Conservation (phyloP, 1,284 basidiomycete species). For the Sporisorium graminicola region DNA sequence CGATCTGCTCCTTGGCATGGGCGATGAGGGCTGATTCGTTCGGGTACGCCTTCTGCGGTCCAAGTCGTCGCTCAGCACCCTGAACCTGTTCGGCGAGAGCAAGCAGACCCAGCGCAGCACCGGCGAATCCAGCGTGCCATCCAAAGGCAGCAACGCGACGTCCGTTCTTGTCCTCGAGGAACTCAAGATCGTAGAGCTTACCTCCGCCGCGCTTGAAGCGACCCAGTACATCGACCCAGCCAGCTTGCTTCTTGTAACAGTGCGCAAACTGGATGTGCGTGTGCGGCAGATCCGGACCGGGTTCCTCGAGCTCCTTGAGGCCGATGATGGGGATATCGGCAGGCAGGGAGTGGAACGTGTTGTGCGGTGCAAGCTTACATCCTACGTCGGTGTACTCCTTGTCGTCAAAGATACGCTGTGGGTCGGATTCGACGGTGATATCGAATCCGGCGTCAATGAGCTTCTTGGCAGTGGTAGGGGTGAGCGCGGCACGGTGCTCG, state of each 20-base stretch:
- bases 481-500: constrained; percentile 92
- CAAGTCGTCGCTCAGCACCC: constrained; percentile 45
- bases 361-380: constrained; percentile 88
- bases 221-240: constrained; percentile 88
- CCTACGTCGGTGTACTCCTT: constrained; percentile 82
- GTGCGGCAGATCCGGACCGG: constrained; percentile 71
- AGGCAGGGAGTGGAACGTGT: constrained; percentile 88
- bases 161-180: constrained; percentile 86
- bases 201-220: constrained; percentile 90
- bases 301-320: constrained; percentile 86
- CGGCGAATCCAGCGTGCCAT: constrained; percentile 97
- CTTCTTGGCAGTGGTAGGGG: constrained; percentile 89
- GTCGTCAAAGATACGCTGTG: constrained; percentile 95
- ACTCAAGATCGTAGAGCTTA: constrained; percentile 95
- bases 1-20: constrained; percentile 75
- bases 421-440: constrained; percentile 91
- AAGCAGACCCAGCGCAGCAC: constrained; percentile 91
- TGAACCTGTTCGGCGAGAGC: constrained; percentile 76
- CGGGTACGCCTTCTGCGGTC: constrained; percentile 83
- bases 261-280: constrained; percentile 99
- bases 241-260: constrained; percentile 96
- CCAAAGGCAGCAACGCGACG: constrained; percentile 98
- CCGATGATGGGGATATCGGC: constrained; percentile 86
- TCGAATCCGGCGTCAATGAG: constrained; percentile 92
- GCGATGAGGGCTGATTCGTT: constrained; percentile 73